Conservation (phyloP, 73 alveolate genomes). For the Paramecium biaurelia region DNA sequence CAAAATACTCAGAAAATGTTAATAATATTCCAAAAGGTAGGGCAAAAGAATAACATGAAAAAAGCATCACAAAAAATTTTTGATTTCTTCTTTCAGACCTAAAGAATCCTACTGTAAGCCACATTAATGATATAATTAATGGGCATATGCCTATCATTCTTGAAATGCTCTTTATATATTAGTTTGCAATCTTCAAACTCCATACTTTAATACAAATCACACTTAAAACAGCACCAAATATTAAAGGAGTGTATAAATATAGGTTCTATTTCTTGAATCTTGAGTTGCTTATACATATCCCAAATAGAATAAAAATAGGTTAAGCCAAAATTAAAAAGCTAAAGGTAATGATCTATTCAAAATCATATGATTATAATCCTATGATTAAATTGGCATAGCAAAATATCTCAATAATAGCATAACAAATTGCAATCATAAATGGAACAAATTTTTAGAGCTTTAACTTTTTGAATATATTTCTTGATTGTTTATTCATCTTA, state of each 20-base stretch:
- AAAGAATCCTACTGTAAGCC: not conserved
- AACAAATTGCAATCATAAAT: not conserved
- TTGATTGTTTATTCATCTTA: not conserved
- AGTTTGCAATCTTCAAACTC: not conserved
- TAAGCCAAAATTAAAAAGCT: not conserved
- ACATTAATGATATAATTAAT: not conserved
- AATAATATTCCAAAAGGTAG: not conserved
- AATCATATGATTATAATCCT: not conserved
- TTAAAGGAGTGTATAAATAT: not conserved
- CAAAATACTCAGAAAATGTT: not conserved
- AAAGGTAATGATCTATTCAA: not conserved
- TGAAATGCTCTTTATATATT: not conserved
- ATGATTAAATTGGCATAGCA: not conserved
- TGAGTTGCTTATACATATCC: not conserved
- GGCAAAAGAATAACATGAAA: not conserved
- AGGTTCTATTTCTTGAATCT: not conserved
- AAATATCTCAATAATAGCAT: not conserved
- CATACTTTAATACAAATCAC: not conserved
- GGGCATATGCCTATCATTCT: slow-evolving; percentile 7
- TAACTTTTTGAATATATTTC: not conserved
- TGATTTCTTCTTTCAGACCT: not conserved
- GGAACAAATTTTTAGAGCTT: not conserved
- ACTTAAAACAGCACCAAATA: not conserved
- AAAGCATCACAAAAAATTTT: not conserved
- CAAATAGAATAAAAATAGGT: not conserved